Evolutionary conservation across 2,329 filamentous ascomycete species (phyloP).

Genomic region (Teratosphaeria epicoccoides): DNA sequence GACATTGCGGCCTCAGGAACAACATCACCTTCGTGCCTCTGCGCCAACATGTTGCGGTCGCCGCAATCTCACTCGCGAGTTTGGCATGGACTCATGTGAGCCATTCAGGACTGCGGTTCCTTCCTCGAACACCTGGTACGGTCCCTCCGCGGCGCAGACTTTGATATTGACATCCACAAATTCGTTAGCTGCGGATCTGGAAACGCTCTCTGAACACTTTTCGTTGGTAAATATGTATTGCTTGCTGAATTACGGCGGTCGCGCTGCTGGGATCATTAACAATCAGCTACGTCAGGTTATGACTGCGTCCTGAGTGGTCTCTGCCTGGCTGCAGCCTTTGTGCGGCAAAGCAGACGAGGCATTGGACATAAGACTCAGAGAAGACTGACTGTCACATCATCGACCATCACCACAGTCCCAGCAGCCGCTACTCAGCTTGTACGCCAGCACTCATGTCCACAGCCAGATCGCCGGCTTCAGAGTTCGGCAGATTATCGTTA

Average conservation of each 20-base stretch:
- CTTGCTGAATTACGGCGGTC: neutral
- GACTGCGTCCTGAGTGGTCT: neutral
- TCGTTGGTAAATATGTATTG: neutral
- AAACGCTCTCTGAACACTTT: neutral
- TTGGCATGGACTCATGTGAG: neutral
- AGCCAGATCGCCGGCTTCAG: constrained; percentile 2
- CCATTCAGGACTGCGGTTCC: neutral
- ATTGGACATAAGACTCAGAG: neutral
- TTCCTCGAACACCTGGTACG: neutral
- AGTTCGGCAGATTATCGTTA: constrained; percentile 1
- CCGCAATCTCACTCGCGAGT: neutral
- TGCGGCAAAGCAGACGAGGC: constrained; percentile 1
- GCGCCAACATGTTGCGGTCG: neutral
- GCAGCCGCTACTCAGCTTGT: neutral
- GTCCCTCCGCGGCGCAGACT: neutral
- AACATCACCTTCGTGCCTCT: neutral
- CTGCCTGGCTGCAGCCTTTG: neutral
- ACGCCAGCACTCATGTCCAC: constrained; percentile 1
- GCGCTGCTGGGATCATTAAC: neutral
- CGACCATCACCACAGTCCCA: neutral
- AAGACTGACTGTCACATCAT: neutral
- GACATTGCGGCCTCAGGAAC: neutral
- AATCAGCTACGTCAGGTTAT: neutral
- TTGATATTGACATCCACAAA: neutral
- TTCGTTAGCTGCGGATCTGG: neutral